These are phyloP conservation scores for Boletus tomentosulus DNA, from an alignment of 768 basidiomycete species.

Conservation along the genomic window DNA sequence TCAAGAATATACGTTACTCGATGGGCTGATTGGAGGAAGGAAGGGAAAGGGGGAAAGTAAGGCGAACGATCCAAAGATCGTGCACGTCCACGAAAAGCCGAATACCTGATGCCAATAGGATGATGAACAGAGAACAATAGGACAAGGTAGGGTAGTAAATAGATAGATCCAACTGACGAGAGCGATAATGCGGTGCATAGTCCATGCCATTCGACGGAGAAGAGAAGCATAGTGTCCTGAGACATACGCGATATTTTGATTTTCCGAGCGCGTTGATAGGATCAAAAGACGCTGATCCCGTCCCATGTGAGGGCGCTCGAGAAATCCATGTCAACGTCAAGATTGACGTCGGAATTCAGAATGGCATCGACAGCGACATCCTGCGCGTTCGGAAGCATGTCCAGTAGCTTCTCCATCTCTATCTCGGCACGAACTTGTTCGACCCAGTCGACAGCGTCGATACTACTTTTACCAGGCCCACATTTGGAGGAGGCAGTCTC, in stretches of 20 bases:
- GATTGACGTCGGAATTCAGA: slow-evolving; percentile 13
- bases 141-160: slow-evolving; percentile 26
- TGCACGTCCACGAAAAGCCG: background rate
- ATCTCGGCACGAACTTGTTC: slow-evolving; percentile 37
- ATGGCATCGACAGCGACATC: slow-evolving; percentile 25
- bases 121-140: slow-evolving; percentile 15
- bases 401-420: slow-evolving; percentile 61
- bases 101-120: background rate
- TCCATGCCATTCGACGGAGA: slow-evolving; percentile 16
- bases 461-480: slow-evolving; percentile 18
- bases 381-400: slow-evolving; percentile 42
- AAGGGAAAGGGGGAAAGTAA: background rate
- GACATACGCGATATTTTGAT: slow-evolving; percentile 14
- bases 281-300: slow-evolving; percentile 26
- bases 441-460: slow-evolving; percentile 23
- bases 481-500: slow-evolving; percentile 4
- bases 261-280: slow-evolving; percentile 7
- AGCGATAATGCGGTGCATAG: slow-evolving; percentile 13
- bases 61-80: background rate
- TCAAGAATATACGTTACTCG: slow-evolving; percentile 13
- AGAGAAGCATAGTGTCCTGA: slow-evolving; percentile 10
- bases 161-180: slow-evolving; percentile 18
- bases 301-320: slow-evolving; percentile 27
- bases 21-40: slow-evolving; percentile 3
- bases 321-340: slow-evolving; percentile 28